Evolutionary conservation across 2,329 filamentous ascomycete species (phyloP).

Genomic region (Emmonsiellopsis sp.): DNA sequence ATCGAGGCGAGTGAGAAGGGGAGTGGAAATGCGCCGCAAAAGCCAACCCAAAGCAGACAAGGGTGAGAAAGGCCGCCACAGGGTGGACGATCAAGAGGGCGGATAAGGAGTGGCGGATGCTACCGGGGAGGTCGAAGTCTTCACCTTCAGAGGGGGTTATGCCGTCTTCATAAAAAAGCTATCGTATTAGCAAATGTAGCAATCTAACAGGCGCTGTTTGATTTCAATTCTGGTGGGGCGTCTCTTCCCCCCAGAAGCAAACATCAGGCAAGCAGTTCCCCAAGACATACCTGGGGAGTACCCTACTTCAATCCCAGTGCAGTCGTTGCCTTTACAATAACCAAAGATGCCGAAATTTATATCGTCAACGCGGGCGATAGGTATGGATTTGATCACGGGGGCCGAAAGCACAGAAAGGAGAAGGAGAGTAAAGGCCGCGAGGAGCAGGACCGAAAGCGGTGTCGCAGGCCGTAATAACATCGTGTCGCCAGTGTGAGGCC

Average conservation of each 20-base stretch:
- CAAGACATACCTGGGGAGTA: constrained; percentile 66
- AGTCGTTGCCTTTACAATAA: constrained; percentile 59
- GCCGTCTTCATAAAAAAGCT: constrained; percentile 28
- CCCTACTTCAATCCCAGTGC: constrained; percentile 68
- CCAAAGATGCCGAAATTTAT: constrained; percentile 89
- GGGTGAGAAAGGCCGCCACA: constrained; percentile 73
- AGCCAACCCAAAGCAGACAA: constrained; percentile 75
- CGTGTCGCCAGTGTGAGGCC: constrained; percentile 15
- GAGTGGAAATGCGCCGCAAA: constrained; percentile 75
- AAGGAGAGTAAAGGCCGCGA: constrained; percentile 74
- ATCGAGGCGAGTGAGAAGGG: constrained; percentile 81
- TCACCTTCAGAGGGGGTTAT: constrained; percentile 35
- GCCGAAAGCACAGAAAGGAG: constrained; percentile 84
- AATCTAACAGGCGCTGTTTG: too few relatives aligned
- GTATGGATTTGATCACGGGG: constrained; percentile 76
- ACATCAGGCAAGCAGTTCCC: neutral
- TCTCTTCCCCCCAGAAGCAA: too few relatives aligned
- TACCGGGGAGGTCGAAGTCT: constrained; percentile 57
- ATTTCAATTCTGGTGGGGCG: too few relatives aligned
- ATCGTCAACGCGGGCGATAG: constrained; percentile 66
- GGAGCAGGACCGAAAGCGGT: constrained; percentile 75
- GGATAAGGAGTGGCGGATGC: constrained; percentile 60
- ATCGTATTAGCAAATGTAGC: neutral
- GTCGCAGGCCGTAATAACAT: constrained; percentile 87
- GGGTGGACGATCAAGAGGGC: constrained; percentile 88